Evolutionary conservation across 345 rosid species (phyloP), one percentile per base, ranked within the genome.

Genomic region (Eutrema heterophyllum): DNA sequence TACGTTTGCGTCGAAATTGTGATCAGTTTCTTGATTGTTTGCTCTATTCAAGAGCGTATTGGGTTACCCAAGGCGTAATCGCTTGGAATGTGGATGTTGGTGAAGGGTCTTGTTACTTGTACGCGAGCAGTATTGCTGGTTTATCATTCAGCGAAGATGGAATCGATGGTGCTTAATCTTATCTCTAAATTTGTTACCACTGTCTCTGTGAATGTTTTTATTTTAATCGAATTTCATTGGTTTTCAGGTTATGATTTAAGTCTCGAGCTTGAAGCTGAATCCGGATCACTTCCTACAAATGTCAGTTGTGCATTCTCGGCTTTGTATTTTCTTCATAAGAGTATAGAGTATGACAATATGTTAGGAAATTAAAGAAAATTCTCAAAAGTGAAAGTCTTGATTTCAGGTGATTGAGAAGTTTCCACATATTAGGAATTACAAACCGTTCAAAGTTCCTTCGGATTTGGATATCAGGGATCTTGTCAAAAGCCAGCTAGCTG

Each of bases 11-110:
- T 64, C 61, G 40, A 35, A 74, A 70, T 71, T 80, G 63, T 76
- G 63, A 64, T 78, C 72, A 84, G 84, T 70, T 85, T 79, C 88
- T 80, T 76, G 85, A 82, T 75, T 59, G 78, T 71, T 82, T 89
- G 73, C 29, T 72, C 26, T 81, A 73, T 71, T 88, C 96, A 4
- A 86, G 84, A 74, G 97, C 92, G 14, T 87, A 81, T 67, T 91
- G 97, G 99, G 88, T 87, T 15, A 79, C 81, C 32, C 46, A 83
- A 80, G 70, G 77, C 44, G 56, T 87, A 76, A 88, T 95, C 39
- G 97, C 96, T 4, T 89, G 90, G 97, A 84, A 89, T 86, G 93
- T 84, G 69, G 93, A 85, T 72, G 70, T 75, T 80, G 79, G 82
- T 46, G 86, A 81, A 72, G 86, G 83, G 39, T 86, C 84, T 3